Evolutionary conservation across 805 yeast genomes (phyloP), one percentile per base, ranked within the genome.

Genomic region (Myxozyma vanderwaltii): DNA sequence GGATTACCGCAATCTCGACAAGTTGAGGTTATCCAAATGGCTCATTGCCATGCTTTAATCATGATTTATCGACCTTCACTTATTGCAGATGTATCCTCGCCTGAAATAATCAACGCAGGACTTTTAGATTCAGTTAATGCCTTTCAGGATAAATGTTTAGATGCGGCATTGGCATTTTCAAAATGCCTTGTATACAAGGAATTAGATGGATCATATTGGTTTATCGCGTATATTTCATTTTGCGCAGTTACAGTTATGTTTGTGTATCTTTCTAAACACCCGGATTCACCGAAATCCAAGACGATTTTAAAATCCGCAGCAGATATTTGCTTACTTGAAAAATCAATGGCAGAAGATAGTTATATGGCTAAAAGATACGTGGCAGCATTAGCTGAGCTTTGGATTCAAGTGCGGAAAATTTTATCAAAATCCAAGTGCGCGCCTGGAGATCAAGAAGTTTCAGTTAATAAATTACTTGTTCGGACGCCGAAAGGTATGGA

Each of bases 191-290:
- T 17, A 4, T 39, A 38, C 35, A 33, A 23, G 6, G 21, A 45
- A n/a, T n/a, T 59, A n/a, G 29, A 48, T 24, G 56, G 63, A 7
- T 47, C 63, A 27, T 21, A 56, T 21, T 59, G 63, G 63, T 51
- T 38, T 43, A 51, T 51, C 0, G 63, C 63, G 12, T 59, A 59
- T 40, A 45, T 59, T n/a, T 39, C 36, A 35, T 59, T 59, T 33
- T 59, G 63, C 19, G 63, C 63, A 1, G 51, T 51, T 23, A 59
- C 63, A 1, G 63, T 59, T 26, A 59, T 59, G 63, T 59, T 59
- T 58, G 63, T 59, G 24, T 59, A 58, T 43, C 48, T 59, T 10
- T 27, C 59, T 2, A 49, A 55, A n/a, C 54, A 53, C 43, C 56
- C 63, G 10, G 27, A 26, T 7, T 17, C 53, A 8, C 26, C 47